phyloP scores from a whole-genome alignment of 2,329 filamentous ascomycete genomes.

The Dendrostoma leiphaemia region DNA sequence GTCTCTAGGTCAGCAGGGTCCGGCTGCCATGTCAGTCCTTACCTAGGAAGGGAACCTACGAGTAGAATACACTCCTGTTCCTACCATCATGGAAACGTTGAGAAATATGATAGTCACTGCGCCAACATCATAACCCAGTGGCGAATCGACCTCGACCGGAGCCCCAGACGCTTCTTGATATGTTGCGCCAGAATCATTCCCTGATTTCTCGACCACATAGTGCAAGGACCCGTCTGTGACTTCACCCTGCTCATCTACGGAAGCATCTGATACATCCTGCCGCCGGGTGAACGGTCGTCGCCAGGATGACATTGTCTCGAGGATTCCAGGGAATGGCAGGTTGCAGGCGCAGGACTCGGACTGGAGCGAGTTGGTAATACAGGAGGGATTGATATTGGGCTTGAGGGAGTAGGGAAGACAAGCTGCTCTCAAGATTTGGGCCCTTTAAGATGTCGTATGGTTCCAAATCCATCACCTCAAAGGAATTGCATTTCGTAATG shows the following conservation, averaged over 20 bases:
- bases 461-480: neutral
- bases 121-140: slow-evolving; percentile 59
- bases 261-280: neutral
- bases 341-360: too few species aligned
- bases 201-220: slow-evolving; percentile 20
- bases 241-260: neutral
- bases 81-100: slow-evolving; percentile 62
- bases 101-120: slow-evolving; percentile 52
- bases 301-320: slow-evolving; percentile 16
- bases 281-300: slow-evolving; percentile 9
- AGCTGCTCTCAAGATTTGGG: neutral
- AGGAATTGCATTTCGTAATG: neutral
- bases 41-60: slow-evolving; percentile 23
- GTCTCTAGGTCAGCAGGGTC: neutral
- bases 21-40: neutral
- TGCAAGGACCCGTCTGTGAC: slow-evolving; percentile 14
- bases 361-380: too few species aligned
- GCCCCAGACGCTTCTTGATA: slow-evolving; percentile 59
- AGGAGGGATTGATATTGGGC: too few species aligned
- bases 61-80: slow-evolving; percentile 61
- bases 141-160: slow-evolving; percentile 57
- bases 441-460: neutral
- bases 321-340: too few species aligned
- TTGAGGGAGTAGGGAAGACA: too few species aligned
- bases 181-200: slow-evolving; percentile 21